Base-by-base conservation (phyloP, 768 basidiomycete genomes). In the Podaxis rugospora region DNA sequence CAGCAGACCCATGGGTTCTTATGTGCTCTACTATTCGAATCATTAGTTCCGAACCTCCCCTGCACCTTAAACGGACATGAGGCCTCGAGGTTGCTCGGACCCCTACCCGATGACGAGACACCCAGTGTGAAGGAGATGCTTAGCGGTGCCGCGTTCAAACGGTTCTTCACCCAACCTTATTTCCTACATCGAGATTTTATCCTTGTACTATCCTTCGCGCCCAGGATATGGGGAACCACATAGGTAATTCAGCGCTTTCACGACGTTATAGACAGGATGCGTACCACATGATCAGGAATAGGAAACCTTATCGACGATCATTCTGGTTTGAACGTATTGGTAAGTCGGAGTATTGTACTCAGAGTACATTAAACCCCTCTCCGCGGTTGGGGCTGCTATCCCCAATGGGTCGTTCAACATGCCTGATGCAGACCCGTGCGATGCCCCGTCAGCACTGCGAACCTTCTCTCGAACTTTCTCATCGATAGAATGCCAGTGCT, bases 11-110 rank as follows among this genome's bases (percentile, higher is more conserved):
- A 28, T 1, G 32, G 14, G 16, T 47, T 47, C 21, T 27, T 49
- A 49, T 49, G 21, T 23, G 21, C 13, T 32, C 2, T 32, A 32
- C 32, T 32, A 32, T 32, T 32, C 32, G 32, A 32, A 32, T 42
- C 14, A 42, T 11, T 49, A 23, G 25, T 25, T 18, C 10, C 21
- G 9, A 23, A 49, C 5, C 47, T 23, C n/a, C 55, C 7, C 42
- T 27, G 13, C 71, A 69, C 68, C 69, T 68, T 3, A 2, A 47
- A n/a, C 7, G 37, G 0, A 53, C 59, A 13, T 35, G 61, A 6
- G 40, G 67, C 2, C 47, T 61, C 5, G 61, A 6, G 46, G 67
- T 2, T 40, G 62, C 5, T 44, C 42, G 42, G 42, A 44, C n/a
- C 42, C 42, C 5, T 44, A 44, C 42, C 42, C 42, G 18, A 44